These are phyloP conservation scores for Suillus hirtellus DNA, from an alignment of 768 basidiomycete species.

Conservation along the genomic window DNA sequence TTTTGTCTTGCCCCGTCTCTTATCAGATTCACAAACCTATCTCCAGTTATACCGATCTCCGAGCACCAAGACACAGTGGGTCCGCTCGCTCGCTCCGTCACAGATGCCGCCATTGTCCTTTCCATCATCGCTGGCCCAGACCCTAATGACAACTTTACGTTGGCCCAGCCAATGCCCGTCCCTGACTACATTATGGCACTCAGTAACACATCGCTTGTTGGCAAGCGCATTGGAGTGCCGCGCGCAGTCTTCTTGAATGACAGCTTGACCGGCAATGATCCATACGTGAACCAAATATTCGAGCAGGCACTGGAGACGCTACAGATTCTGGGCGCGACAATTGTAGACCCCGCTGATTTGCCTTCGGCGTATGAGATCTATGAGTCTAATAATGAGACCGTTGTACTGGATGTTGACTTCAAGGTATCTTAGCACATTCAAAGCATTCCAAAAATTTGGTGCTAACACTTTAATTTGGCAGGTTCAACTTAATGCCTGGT, in stretches of 20 bases:
- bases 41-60: conserved; percentile 56
- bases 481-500: conserved; percentile 56
- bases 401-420: conserved; percentile 58
- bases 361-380: conserved; percentile 54
- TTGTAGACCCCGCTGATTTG: conserved; percentile 65
- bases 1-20: background rate
- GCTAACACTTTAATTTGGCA: conserved; percentile 21
- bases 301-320: conserved; percentile 41
- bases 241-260: conserved; percentile 36
- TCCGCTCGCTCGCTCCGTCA: conserved; percentile 52
- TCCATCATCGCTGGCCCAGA: conserved; percentile 57
- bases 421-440: conserved; percentile 41
- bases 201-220: conserved; percentile 44
- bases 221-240: conserved; percentile 57
- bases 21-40: background rate
- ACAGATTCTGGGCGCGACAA: conserved; percentile 41
- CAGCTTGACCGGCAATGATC: conserved; percentile 27
- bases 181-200: conserved; percentile 61
- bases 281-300: conserved; percentile 38
- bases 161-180: conserved; percentile 49
- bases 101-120: conserved; percentile 57
- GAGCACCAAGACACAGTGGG: conserved; percentile 60
- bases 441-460: background rate
- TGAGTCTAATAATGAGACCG: conserved; percentile 50
- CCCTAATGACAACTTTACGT: conserved; percentile 54